Base-by-base conservation (phyloP, 352 stramenopile genomes). In the Globisporangium abappressorium region DNA sequence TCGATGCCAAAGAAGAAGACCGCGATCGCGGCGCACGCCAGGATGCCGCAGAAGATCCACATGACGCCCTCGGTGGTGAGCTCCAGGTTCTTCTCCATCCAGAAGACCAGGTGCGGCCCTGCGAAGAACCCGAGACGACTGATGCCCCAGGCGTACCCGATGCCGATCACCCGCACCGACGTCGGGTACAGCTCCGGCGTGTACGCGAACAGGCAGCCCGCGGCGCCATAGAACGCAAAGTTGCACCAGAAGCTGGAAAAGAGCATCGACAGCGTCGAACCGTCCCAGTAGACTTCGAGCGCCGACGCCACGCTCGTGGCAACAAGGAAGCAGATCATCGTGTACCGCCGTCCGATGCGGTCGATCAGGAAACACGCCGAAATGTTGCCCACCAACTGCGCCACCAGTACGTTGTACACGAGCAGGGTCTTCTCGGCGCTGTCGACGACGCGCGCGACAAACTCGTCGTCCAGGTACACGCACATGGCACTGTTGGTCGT, bases 331-430 rank as follows among this genome's bases (percentile, higher is more conserved):
- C 68, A 66, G 57, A 73, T 57, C 34, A 81, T 36, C 30, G 73
- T 81, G 26, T 38, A 49, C 8, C 74, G 74, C 2, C 77, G 68
- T 6, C 76, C 78, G 9, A 65, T 60, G 11, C 56, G 62, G 51
- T 85, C 78, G 22, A 85, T 63, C 15, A 85, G 69, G 38, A 70
- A n/a, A 18, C 73, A 74, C 18, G 75, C 57, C 9, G 81, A 36
- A 20, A 85, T 28, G 14, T 78, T 61, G 2, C 78, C 78, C 3
- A 72, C 66, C 12, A 85, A 57, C 80, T 76, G 3, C 47, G 60
- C 18, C 68, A 74, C 71, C 68, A 63, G 18, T 9, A 38, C 22
- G 57, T 36, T 26, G 12, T 63, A 63, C 9, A 12, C 14, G 34
- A 63, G 33, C 12, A 63, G 22, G 12, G 41, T 47, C 41, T 34